phyloP scores from a whole-genome alignment of 768 basidiomycete species.

The Termitomyces sp. region DNA sequence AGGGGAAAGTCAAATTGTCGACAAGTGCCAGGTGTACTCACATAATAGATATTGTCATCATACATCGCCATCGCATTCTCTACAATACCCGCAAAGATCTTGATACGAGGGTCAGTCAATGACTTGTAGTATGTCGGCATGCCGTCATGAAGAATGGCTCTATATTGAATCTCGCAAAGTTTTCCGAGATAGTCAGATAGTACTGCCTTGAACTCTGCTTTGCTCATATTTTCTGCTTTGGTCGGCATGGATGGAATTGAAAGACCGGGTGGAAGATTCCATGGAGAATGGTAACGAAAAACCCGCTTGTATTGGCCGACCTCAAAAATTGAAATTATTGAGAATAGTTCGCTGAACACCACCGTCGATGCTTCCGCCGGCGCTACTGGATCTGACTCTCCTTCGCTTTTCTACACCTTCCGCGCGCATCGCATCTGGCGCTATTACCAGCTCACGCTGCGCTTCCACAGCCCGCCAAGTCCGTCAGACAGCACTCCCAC shows the following conservation, averaged over 20 bases:
- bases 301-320: neutral
- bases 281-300: neutral
- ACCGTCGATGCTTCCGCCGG: slow-evolving; percentile 22
- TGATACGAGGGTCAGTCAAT: neutral
- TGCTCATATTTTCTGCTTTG: neutral
- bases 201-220: too few species aligned
- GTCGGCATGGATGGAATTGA: neutral
- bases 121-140: neutral
- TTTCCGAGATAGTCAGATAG: neutral
- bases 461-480: slow-evolving; percentile 10
- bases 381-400: slow-evolving; percentile 25
- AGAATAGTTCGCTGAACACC: too few species aligned
- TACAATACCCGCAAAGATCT: neutral
- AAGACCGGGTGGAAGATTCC: neutral
- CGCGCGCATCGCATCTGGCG: slow-evolving; percentile 1
- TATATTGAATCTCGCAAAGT: neutral
- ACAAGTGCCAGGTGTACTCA: neutral
- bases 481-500: slow-evolving; percentile 19
- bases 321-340: neutral
- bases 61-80: neutral
- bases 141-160: too few species aligned
- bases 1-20: neutral
- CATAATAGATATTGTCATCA: neutral
- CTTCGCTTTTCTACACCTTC: slow-evolving; percentile 17
- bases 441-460: slow-evolving; percentile 7